Percentiles rank a stretch among this genome's conserved stretches.
Evolutionary conservation across 805 yeast genomes (phyloP).

Genomic region (Candida peoriensis): DNA sequence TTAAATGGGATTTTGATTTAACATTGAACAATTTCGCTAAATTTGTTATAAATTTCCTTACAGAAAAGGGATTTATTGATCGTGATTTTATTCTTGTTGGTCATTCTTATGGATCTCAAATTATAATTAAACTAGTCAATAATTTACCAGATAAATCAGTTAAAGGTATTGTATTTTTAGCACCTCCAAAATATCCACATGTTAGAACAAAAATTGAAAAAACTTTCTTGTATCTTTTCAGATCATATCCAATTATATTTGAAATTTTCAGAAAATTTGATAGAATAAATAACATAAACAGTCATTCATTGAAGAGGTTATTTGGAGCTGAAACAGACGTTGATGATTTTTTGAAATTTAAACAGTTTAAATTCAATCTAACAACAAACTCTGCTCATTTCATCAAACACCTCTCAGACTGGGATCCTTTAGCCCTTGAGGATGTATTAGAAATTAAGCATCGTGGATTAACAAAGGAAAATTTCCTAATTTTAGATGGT

Average conservation of each 20-base stretch:
- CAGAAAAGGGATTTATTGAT: conserved; percentile 5
- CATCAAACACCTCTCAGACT: conserved; percentile 16
- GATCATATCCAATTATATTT: conserved; percentile 11
- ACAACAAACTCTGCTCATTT: conserved; percentile 18
- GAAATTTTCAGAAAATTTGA: conserved; percentile 22
- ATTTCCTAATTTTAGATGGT: conserved; percentile 20
- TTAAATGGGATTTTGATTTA: conserved; percentile 6
- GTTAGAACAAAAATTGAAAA: conserved; percentile 5
- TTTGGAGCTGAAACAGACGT: conserved; percentile 9
- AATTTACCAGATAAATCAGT: conserved; percentile 4
- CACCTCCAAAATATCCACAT: conserved; percentile 39
- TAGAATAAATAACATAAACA: conserved; percentile 19
- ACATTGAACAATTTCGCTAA: conserved; percentile 14
- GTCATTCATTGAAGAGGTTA: conserved; percentile 17
- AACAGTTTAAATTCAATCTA: conserved; percentile 24
- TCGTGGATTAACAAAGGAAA: background rate
- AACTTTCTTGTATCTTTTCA: conserved; percentile 1
- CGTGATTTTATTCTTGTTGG: conserved; percentile 45
- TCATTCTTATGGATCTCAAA: conserved; percentile 70
- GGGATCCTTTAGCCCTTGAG: conserved; percentile 15
- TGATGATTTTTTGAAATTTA: conserved; percentile 17
- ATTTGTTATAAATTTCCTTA: conserved; percentile 11
- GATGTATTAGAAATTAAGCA: conserved; percentile 12
- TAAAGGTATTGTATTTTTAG: conserved; percentile 29
- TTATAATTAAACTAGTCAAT: conserved; percentile 38